Base-by-base conservation (phyloP, 2,329 filamentous ascomycete species). In the Graphiopsis chlorocephala region DNA sequence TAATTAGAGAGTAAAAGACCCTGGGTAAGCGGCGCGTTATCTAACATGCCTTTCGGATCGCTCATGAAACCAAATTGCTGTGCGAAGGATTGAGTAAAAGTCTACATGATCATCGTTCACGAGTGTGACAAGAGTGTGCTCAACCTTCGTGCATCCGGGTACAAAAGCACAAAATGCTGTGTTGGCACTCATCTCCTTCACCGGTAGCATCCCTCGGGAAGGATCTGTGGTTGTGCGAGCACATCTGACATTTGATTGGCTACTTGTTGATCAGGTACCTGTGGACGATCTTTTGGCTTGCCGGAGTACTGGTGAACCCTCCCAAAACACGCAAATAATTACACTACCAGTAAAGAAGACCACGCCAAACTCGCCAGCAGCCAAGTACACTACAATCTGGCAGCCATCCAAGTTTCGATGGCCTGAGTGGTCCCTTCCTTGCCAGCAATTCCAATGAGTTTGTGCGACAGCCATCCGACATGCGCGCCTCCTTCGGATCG, bases 401-500 rank as follows among this genome's bases (percentile, higher is more conserved):
- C 70, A 58, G 70, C 72, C 10, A 78, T 70, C 78, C 78, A 81
- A 4, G 71, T 71, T 62, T 78, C 71, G 2, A 81, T 69, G n/a
- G 76, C 71, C 23, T 68, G 66, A 31, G 77, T 72, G 2, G 72
- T 71, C 70, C 78, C 47, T 67, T 74, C 52, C 73, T 79, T 66
- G 71, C 73, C 72, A 53, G 75, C 76, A 56, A 78, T 78, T 1
- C 78, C 78, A 29, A 81, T 47, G 3, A 78, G 48, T n/a, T 71
- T 68, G 65, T 81, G 78, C 0, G 79, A 65, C 25, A 64, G 25
- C 62, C 53, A 58, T 4, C 55, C 80, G 28, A 78, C 77, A 65
- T 82, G 80, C 15, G 72, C 78, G 12, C 74, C 74, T 4, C 73
- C 71, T 11, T 3, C 31, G 15, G 33, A 23, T 25, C 48, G 48